phyloP scores from a whole-genome alignment of 1,139 yeast genomes.

The Zygosaccharomyces sapae region DNA sequence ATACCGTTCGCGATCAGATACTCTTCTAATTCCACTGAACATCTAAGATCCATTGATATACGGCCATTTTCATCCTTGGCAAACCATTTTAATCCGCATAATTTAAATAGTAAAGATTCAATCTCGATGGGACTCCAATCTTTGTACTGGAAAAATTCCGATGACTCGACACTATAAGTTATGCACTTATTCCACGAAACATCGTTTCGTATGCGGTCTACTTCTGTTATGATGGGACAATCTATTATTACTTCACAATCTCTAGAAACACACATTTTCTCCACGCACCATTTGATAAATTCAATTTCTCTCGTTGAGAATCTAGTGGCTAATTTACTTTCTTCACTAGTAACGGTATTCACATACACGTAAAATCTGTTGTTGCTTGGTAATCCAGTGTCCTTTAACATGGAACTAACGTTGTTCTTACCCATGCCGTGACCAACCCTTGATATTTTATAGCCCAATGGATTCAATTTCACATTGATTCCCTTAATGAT shows the following conservation, averaged over 20 bases:
- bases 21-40: slow-evolving; percentile 30
- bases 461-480: slow-evolving; percentile 23
- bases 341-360: slow-evolving; percentile 25
- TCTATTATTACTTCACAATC: slow-evolving; percentile 6
- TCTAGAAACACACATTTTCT: slow-evolving; percentile 13
- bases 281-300: slow-evolving; percentile 29
- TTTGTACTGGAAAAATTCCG: slow-evolving; percentile 18
- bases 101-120: slow-evolving; percentile 21
- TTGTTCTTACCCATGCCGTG: slow-evolving; percentile 28
- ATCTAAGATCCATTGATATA: slow-evolving; percentile 28
- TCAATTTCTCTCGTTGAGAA: slow-evolving; percentile 28
- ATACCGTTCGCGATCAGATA: slow-evolving; percentile 20
- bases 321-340: slow-evolving; percentile 29
- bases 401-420: slow-evolving; percentile 11
- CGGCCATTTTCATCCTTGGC: slow-evolving; percentile 25
- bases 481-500: slow-evolving; percentile 25
- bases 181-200: slow-evolving; percentile 16
- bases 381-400: slow-evolving; percentile 18
- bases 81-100: slow-evolving; percentile 31
- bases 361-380: slow-evolving; percentile 29
- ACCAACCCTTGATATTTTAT: slow-evolving; percentile 22
- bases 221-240: slow-evolving; percentile 15
- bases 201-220: slow-evolving; percentile 17
- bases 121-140: slow-evolving; percentile 23
- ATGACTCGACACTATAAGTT: slow-evolving; percentile 24